Conservation (phyloP, 2,329 filamentous ascomycete species). For the Orbilia brochopaga region DNA sequence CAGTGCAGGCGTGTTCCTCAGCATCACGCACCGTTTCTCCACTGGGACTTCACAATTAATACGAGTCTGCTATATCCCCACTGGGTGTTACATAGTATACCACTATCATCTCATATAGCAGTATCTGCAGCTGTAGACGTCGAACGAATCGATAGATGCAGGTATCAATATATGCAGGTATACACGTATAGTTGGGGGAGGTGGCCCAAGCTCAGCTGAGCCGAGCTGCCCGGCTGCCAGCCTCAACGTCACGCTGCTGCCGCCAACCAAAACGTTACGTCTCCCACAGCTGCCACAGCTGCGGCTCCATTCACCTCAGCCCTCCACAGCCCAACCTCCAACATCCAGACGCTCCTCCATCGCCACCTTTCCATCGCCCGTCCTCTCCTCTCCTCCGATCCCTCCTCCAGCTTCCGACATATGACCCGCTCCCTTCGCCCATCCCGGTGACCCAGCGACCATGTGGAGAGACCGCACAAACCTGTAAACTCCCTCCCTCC, state of each 20-base stretch:
- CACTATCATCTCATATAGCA: too few species aligned
- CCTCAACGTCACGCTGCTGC: neutral
- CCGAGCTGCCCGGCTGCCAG: neutral
- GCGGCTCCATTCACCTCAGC: too few species aligned
- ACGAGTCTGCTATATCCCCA: too few species aligned
- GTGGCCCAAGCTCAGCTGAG: slow-evolving; percentile 1
- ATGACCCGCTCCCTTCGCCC: slow-evolving; percentile 22
- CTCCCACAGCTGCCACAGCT: neutral
- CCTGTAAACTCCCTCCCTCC: slow-evolving; percentile 69
- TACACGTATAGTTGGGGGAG: neutral
- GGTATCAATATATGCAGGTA: too few species aligned
- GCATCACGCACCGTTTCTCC: too few species aligned
- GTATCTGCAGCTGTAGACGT: too few species aligned
- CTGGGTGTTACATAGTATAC: too few species aligned
- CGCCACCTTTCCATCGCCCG: neutral
- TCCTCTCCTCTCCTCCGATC: neutral
- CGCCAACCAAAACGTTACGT: neutral
- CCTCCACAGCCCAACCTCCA: neutral
- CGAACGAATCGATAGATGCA: too few species aligned
- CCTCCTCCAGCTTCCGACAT: slow-evolving; percentile 4
- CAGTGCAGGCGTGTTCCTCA: too few species aligned
- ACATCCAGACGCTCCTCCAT: neutral
- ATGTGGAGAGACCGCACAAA: slow-evolving; percentile 99
- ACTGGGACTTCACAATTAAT: too few species aligned
- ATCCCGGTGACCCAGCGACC: slow-evolving; percentile 63